Base-by-base conservation (phyloP, 495 filamentous ascomycete species). In the Cairneyella variabilis region DNA sequence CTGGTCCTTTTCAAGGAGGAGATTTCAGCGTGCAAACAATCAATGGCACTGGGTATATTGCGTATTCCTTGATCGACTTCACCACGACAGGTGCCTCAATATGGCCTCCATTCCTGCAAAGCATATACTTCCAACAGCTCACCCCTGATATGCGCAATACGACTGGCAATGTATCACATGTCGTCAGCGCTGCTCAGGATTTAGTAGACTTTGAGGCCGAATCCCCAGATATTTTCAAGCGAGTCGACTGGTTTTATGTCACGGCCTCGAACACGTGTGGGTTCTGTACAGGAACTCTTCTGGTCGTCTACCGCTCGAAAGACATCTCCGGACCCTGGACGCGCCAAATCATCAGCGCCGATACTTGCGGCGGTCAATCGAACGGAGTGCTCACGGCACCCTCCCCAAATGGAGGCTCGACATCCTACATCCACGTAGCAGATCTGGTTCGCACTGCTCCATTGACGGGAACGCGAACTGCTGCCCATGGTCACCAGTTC, bases 181-280 rank as follows among this genome's bases (percentile, higher is more conserved):
- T 58, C 17, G 18, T 49, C 6, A 45, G 41, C 30, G 18, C 50
- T n/a, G 50, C 50, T 2, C 7, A 21, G 11, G 51, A 59, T 26
- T 45, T 59, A 3, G 51, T 60, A 2, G 51, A 60, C 23, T 48
- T 36, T 8, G 51, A 52, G 22, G 46, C 52, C 18, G 57, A 60
- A 44, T 49, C 43, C 3, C 52, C 57, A 21, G 57, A 60, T 18
- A 55, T 60, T n/a, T 60, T 60, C 45, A 14, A 52, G 11, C 36
- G 57, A n/a, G 47, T 41, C n/a, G 52, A 51, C 26, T 60, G 52
- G 14, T 60, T 45, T 21, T 60, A 60, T 28, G 36, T 60, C 8
- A 55, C 49, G 1, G 57, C 57, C 11, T 55, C 47, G 5, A 60
- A 60, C 39, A 60, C 52, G 6, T 60, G 57, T 28, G 52, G 51